Percentiles rank a stretch among this genome's conserved stretches.
Evolutionary conservation across 225 moss, liverwort and hornwort species (phyloP).

Genomic region (Sphagnum contortum): DNA sequence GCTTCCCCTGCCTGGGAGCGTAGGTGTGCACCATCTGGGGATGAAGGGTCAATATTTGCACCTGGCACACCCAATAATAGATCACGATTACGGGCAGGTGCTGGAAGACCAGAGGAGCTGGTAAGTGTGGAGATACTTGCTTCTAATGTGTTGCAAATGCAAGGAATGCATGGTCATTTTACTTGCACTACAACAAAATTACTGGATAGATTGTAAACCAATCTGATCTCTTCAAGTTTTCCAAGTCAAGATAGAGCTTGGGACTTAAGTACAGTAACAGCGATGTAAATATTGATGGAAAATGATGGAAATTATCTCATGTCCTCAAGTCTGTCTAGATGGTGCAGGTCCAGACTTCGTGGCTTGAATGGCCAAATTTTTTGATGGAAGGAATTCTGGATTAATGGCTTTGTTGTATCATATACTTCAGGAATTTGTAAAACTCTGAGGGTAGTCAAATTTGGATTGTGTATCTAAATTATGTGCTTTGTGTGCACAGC

Average conservation of each 20-base stretch:
- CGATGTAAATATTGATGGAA: too few species aligned
- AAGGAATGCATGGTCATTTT: background rate
- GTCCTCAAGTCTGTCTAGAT: too few species aligned
- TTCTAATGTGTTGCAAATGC: background rate
- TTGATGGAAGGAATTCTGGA: conserved; percentile 2
- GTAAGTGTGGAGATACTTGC: background rate
- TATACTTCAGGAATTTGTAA: background rate
- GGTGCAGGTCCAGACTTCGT: too few species aligned
- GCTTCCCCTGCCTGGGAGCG: conserved; percentile 39
- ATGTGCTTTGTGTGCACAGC: conserved; percentile 10
- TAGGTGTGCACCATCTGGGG: conserved; percentile 29
- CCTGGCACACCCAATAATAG: conserved; percentile 15
- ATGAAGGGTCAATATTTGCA: conserved; percentile 36
- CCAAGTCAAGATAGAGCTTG: background rate
- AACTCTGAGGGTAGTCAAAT: conserved; percentile 7
- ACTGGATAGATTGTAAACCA: background rate
- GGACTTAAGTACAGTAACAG: background rate
- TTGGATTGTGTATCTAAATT: background rate
- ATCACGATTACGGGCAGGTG: conserved; percentile 24
- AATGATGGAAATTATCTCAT: too few species aligned
- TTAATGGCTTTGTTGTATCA: background rate
- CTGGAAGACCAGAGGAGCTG: conserved; percentile 34
- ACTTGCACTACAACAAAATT: too few species aligned
- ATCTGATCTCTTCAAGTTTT: background rate
- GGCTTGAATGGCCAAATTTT: background rate